These are phyloP conservation scores for Trichoderma simmonsii DNA, from an alignment of 2,329 filamentous ascomycete genomes.

Conservation along the genomic window DNA sequence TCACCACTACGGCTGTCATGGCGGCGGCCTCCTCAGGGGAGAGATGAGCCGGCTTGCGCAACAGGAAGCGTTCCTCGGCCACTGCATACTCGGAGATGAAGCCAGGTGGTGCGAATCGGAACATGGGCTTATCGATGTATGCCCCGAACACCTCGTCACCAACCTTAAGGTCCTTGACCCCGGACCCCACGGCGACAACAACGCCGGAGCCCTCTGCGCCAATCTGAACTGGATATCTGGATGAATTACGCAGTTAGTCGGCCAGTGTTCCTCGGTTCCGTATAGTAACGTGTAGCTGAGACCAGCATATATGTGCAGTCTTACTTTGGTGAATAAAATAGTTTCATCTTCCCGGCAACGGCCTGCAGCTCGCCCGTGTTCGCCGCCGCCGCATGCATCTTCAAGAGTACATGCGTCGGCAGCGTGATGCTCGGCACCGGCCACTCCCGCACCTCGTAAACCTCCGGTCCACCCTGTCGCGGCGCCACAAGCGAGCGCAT, in stretches of 20 bases:
- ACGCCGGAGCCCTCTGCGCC: slow-evolving; percentile 34
- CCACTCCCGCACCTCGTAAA: slow-evolving; percentile 40
- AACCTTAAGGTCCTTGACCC: slow-evolving; percentile 28
- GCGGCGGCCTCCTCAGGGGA: slow-evolving; percentile 38
- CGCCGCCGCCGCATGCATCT: slow-evolving; percentile 37
- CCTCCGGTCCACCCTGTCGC: slow-evolving; percentile 37
- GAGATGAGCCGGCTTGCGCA: slow-evolving; percentile 31
- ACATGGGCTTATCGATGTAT: slow-evolving; percentile 38
- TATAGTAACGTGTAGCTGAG: neutral
- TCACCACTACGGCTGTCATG: slow-evolving; percentile 37
- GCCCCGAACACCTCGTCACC: slow-evolving; percentile 41
- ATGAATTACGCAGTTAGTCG: neutral
- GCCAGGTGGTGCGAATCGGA: slow-evolving; percentile 27
- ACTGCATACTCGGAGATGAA: slow-evolving; percentile 43
- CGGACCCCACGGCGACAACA: slow-evolving; percentile 31
- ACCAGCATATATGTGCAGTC: neutral
- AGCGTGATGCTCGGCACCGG: slow-evolving; percentile 43
- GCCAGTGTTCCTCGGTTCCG: slow-evolving; percentile 10
- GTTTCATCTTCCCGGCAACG: neutral
- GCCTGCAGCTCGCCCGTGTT: slow-evolving; percentile 36
- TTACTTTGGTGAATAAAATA: slow-evolving; percentile 1
- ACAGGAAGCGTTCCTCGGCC: slow-evolving; percentile 33
- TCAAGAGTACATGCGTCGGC: slow-evolving; percentile 43
- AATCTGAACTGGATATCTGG: slow-evolving; percentile 27
- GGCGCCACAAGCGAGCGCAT: slow-evolving; percentile 45